Percentiles rank a stretch among this genome's conserved stretches.
Evolutionary conservation across 805 yeast species (phyloP).

Genomic region (Metschnikowia rubicola): DNA sequence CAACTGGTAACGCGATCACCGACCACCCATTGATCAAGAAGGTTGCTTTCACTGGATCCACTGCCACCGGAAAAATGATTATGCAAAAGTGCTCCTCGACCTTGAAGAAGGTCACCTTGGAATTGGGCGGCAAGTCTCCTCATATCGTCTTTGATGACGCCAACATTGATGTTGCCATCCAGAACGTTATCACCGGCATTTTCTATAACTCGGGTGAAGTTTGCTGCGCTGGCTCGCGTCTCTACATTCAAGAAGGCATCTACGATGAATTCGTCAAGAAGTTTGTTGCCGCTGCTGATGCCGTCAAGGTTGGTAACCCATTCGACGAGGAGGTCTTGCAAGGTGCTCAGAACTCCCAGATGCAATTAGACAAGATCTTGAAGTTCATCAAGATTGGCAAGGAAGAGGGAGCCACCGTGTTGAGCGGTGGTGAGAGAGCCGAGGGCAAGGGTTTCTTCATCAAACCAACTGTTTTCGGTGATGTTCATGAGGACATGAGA

Average conservation of each 20-base stretch:
- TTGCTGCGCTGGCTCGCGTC: slow-evolving; percentile 92
- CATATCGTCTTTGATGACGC: slow-evolving; percentile 85
- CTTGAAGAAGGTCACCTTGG: slow-evolving; percentile 87
- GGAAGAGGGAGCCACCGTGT: slow-evolving; percentile 77
- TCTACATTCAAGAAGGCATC: slow-evolving; percentile 80
- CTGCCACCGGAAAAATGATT: slow-evolving; percentile 81
- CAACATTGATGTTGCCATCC: slow-evolving; percentile 69
- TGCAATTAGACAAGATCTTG: slow-evolving; percentile 76
- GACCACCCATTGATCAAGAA: slow-evolving; percentile 79
- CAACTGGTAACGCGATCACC: slow-evolving; percentile 78
- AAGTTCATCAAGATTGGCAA: slow-evolving; percentile 73
- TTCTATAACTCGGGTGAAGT: slow-evolving; percentile 95
- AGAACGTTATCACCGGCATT: slow-evolving; percentile 76
- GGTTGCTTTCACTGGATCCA: slow-evolving; percentile 94
- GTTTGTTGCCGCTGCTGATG: slow-evolving; percentile 52
- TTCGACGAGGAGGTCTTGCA: slow-evolving; percentile 74
- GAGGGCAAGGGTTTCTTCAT: slow-evolving; percentile 61
- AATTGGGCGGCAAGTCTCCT: slow-evolving; percentile 96
- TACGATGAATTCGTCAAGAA: slow-evolving; percentile 72
- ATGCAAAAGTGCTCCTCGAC: slow-evolving; percentile 75
- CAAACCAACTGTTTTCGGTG: slow-evolving; percentile 82
- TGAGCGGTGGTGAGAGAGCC: slow-evolving; percentile 67
- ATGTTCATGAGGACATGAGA: slow-evolving; percentile 68
- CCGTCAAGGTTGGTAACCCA: slow-evolving; percentile 74
- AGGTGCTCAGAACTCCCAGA: slow-evolving; percentile 88